Evolutionary conservation across 2,329 filamentous ascomycete genomes (phyloP), one percentile per base, ranked within the genome.

Genomic region (Gyromitra esculenta): DNA sequence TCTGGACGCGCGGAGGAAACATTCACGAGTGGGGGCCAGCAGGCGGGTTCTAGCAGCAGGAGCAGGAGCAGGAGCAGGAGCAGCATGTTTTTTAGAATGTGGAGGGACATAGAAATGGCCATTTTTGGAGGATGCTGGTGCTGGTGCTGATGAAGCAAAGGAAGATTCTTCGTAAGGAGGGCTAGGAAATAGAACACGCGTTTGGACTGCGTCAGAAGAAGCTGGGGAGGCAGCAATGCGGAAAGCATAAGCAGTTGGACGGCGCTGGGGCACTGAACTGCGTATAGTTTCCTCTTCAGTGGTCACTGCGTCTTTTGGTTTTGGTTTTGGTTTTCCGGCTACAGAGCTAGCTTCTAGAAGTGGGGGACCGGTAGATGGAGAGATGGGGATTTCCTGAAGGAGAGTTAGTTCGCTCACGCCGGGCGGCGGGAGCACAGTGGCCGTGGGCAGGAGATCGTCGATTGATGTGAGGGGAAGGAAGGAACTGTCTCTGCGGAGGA

Each of bases 371-470:
- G 35, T 31, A 15, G 52, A 52, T 41, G 45, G 35, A 18, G 37
- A n/a, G 41, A 45, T 43, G 52, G 64, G 31, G 50, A 77, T 75
- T 69, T 70, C 71, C 57, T 75, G 64, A 70, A 75, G 39, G 25
- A 70, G 50, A 54, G 75, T 52, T 48, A 75, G 63, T 59, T 43
- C 60, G 7, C 21, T 25, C 45, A 48, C 15, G 21, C 64, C 39
- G 8, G 63, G 45, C 31, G 63, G 63, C 35, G 75, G 70, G 39
- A 75, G 70, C 43, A 75, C 75, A 4, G 71, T 70, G 45, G 65
- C n/a, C 9, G 54, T 48, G 48, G 56, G 18, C 11, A 71, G 70
- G 25, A 75, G 70, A 56, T 70, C 45, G 41, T 68, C 50, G 59
- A 50, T 37, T 43, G 75, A 59, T 45, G 74, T 48, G 11, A 77